Evolutionary conservation across 139 green algal species (phyloP).

Genomic region (Nannochloris sp.): DNA sequence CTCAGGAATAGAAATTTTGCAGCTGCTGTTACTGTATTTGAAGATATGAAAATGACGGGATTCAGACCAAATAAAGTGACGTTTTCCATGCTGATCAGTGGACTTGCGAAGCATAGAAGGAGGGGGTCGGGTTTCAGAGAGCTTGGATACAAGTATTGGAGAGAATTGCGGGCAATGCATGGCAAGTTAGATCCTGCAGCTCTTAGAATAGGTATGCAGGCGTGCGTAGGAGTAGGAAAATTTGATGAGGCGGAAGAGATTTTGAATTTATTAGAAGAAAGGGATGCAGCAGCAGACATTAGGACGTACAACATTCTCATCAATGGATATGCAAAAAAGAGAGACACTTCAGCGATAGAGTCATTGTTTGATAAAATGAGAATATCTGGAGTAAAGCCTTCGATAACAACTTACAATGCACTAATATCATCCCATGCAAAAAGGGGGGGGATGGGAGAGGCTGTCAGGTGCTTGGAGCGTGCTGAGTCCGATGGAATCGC

Average conservation of each 20-base stretch:
- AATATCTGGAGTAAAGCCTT: constrained; percentile 13
- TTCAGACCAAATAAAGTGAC: constrained; percentile 35
- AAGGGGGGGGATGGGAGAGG: constrained; percentile 33
- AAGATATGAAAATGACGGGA: constrained; percentile 17
- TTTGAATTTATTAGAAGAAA: constrained; percentile 15
- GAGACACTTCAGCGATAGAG: constrained; percentile 23
- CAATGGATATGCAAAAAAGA: constrained; percentile 23
- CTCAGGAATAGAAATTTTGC: constrained; percentile 21
- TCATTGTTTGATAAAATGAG: constrained; percentile 35
- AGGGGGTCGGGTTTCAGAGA: constrained; percentile 21
- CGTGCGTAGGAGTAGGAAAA: constrained; percentile 35
- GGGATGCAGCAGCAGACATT: constrained; percentile 19
- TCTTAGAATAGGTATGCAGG: constrained; percentile 46
- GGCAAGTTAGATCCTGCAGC: background rate
- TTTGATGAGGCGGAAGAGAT: constrained; percentile 39
- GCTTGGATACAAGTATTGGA: constrained; percentile 45
- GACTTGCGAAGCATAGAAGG: constrained; percentile 30
- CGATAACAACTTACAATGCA: constrained; percentile 55
- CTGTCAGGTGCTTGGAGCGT: constrained; percentile 20
- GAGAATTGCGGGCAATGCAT: constrained; percentile 27
- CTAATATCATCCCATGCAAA: constrained; percentile 42
- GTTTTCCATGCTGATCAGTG: constrained; percentile 38
- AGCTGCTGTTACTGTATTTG: constrained; percentile 30
- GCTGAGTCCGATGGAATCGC: constrained; percentile 28
- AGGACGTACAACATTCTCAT: constrained; percentile 57